Evolutionary conservation across 2,329 filamentous ascomycete species (phyloP).

Genomic region (Colletotrichum gloeosporioides): DNA sequence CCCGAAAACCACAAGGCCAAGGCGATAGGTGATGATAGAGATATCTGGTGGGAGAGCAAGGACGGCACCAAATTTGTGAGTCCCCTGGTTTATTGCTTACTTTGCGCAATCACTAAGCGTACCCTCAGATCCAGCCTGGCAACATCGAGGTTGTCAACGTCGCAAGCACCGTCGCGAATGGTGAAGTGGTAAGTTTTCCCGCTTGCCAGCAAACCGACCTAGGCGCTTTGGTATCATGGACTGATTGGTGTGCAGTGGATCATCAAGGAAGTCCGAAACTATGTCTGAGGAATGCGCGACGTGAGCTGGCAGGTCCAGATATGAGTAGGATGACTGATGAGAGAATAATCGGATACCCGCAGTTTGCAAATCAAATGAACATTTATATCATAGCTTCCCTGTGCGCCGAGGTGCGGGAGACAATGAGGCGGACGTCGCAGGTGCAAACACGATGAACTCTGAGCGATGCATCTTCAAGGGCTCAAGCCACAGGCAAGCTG

Average conservation of each 20-base stretch:
- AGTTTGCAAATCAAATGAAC: neutral
- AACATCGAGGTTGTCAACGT: constrained; percentile 78
- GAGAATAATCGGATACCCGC: neutral
- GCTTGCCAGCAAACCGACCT: neutral
- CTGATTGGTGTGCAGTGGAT: constrained; percentile 62
- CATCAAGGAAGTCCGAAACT: constrained; percentile 57
- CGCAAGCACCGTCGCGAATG: constrained; percentile 80
- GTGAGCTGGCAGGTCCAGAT: neutral
- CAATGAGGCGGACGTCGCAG: neutral
- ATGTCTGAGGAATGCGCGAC: constrained; percentile 25
- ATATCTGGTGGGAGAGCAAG: constrained; percentile 83
- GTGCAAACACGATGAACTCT: neutral
- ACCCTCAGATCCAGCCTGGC: constrained; percentile 75
- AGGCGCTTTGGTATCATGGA: neutral
- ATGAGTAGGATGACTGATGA: neutral
- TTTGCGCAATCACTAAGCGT: neutral
- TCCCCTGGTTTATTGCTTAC: constrained; percentile 18
- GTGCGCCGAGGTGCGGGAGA: neutral
- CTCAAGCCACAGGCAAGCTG: neutral
- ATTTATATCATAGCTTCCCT: neutral
- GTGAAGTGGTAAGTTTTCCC: constrained; percentile 68
- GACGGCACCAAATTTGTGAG: constrained; percentile 71
- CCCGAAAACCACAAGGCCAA: constrained; percentile 66
- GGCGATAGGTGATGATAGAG: constrained; percentile 67
- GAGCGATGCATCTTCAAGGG: neutral